phyloP scores from a whole-genome alignment of 2,329 filamentous ascomycete genomes.

The Exserohilum rostratum region DNA sequence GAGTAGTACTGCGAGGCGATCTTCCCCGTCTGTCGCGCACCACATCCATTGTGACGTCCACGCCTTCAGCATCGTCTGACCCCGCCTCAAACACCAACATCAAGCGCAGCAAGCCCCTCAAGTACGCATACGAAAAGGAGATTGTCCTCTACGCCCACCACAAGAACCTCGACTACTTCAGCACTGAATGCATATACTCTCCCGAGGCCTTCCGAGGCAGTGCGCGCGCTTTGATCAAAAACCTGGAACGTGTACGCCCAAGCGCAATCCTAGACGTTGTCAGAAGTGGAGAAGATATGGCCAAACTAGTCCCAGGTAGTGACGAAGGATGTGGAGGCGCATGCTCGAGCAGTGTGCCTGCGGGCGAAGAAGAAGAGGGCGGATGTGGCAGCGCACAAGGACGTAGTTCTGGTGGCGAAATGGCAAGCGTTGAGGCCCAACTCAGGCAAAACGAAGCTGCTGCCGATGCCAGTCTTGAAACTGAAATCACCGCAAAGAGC shows the following conservation, averaged over 20 bases:
- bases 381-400: conserved; percentile 78
- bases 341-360: conserved; percentile 41
- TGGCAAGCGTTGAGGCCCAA: conserved; percentile 80
- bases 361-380: conserved; percentile 65
- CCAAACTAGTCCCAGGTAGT: conserved; percentile 72
- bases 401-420: conserved; percentile 71
- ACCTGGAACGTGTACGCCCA: conserved; percentile 87
- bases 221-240: conserved; percentile 90
- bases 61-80: conserved; percentile 60
- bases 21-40: conserved; percentile 84
- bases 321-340: conserved; percentile 43
- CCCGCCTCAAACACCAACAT: conserved; percentile 71
- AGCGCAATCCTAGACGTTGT: conserved; percentile 96
- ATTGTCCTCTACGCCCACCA: conserved; percentile 98
- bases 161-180: conserved; percentile 97
- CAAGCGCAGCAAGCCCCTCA: conserved; percentile 93
- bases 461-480: conserved; percentile 63
- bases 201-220: conserved; percentile 96
- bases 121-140: conserved; percentile 99
- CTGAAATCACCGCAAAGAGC: conserved; percentile 62
- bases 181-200: conserved; percentile 97
- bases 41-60: conserved; percentile 81
- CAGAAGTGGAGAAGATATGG: conserved; percentile 94
- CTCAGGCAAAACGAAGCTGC: conserved; percentile 69
- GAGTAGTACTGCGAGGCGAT: conserved; percentile 77